Evolutionary conservation across 768 basidiomycete genomes (phyloP), one percentile per base, ranked within the genome.

Genomic region (Royoungia palumana): DNA sequence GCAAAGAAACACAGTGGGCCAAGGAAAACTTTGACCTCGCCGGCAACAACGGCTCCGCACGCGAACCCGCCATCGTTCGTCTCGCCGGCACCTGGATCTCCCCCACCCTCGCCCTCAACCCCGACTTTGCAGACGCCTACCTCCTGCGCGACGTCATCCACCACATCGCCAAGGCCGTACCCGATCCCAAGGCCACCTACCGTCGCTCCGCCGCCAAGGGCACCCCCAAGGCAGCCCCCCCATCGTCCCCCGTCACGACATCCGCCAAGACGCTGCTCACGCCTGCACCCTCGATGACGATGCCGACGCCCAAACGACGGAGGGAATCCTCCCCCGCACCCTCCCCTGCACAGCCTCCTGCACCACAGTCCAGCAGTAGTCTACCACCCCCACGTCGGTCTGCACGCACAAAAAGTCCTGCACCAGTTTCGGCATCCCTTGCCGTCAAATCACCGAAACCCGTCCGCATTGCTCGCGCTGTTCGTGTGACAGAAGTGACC

Each of bases 11-110:
- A 35, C 76, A 80, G 35, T 95, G 90, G 89, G 85, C 94, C 50
- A 88, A 86, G 62, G 81, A 84, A 17, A 78, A 72, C 58, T 89
- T 79, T 69, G 89, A 95, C 64, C 78, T 85, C 47, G 53, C 77
- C 3, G 85, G 86, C 19, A 87, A 89, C 61, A 95, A 95, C 64
- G 81, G 87, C 47, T 78, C 83, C 11, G 71, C 76, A 3, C 78
- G 78, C 48, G 83, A 84, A 25, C 68, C 75, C 8, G 57, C 65
- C 41, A 75, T 82, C 60, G 80, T 87, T 45, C 80, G 92, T 54
- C 82, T 97, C 47, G 94, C 94, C 3, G 94, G 94, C 13, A 87
- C 83, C 25, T 97, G 94, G 94, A 83, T 91, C 51, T 75, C 77
- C 47, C 74, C 84, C 25, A 62, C 76, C 6, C 64, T 84, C 9